Conservation (phyloP, 1,139 yeast genomes). For the Geotrichum klebahnii region DNA sequence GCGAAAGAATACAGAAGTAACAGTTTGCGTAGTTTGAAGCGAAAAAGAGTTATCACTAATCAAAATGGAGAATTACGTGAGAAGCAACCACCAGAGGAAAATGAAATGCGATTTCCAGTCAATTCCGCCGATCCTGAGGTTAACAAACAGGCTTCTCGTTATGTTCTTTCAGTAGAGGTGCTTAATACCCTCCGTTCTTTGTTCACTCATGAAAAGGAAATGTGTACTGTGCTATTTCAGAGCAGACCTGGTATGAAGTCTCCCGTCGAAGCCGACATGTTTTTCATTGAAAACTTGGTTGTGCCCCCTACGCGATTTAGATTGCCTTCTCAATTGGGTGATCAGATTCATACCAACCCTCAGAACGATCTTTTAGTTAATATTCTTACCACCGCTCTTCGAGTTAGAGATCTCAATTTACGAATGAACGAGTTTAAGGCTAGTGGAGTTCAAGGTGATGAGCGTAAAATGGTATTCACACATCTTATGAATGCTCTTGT, state of each 20-base stretch:
- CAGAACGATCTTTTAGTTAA: slow-evolving; percentile 85
- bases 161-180: slow-evolving; percentile 81
- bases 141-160: slow-evolving; percentile 55
- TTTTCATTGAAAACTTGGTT: slow-evolving; percentile 78
- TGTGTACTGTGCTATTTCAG: slow-evolving; percentile 56
- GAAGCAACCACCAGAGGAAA: slow-evolving; percentile 20
- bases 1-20: slow-evolving; percentile 77
- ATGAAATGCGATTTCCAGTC: slow-evolving; percentile 24
- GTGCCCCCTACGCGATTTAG: slow-evolving; percentile 97
- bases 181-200: slow-evolving; percentile 71
- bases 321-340: slow-evolving; percentile 94
- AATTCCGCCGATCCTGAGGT: slow-evolving; percentile 30
- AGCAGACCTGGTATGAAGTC: slow-evolving; percentile 61
- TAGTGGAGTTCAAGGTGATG: slow-evolving; percentile 61
- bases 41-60: slow-evolving; percentile 73
- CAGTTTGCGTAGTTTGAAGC: slow-evolving; percentile 28
- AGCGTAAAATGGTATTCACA: slow-evolving; percentile 73
- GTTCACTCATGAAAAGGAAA: slow-evolving; percentile 56
- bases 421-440: slow-evolving; percentile 55
- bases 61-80: slow-evolving; percentile 46
- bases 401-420: slow-evolving; percentile 84
- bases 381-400: slow-evolving; percentile 70
- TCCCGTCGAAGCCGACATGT: slow-evolving; percentile 71
- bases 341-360: slow-evolving; percentile 88
- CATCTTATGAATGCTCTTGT: slow-evolving; percentile 94